These are phyloP conservation scores for Anastatica hierochuntica DNA, from an alignment of 345 rosid genomes.

Conservation along the genomic window DNA sequence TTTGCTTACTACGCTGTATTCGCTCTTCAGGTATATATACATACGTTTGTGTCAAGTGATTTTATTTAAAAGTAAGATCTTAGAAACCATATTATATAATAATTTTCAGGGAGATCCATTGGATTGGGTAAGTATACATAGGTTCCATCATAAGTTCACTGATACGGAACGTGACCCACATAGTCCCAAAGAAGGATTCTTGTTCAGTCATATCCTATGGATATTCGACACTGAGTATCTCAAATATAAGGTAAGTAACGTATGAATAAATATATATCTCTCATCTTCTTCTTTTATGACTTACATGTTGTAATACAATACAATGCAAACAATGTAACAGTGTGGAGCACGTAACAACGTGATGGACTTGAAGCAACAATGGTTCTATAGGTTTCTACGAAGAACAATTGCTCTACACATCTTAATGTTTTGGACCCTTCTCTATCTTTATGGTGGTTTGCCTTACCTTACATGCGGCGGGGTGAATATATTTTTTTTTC, in stretches of 20 bases:
- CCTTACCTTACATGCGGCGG: slow-evolving; percentile 83
- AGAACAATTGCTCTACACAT: slow-evolving; percentile 54
- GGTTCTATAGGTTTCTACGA: slow-evolving; percentile 56
- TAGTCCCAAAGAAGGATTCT: slow-evolving; percentile 79
- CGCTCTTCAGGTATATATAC: slow-evolving; percentile 57
- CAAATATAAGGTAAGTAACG: slow-evolving; percentile 35
- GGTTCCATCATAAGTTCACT: slow-evolving; percentile 73
- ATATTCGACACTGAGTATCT: slow-evolving; percentile 46
- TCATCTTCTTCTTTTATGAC: background rate
- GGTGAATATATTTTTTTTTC: slow-evolving; percentile 23
- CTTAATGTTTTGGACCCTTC: slow-evolving; percentile 36
- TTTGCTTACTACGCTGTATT: slow-evolving; percentile 65
- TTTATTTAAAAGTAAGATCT: too few relatives aligned
- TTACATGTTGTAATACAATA: background rate
- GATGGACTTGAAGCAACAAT: slow-evolving; percentile 70
- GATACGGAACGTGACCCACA: slow-evolving; percentile 85
- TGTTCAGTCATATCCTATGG: slow-evolving; percentile 80
- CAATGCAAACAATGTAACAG: slow-evolving; percentile 17
- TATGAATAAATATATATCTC: background rate
- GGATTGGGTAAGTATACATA: slow-evolving; percentile 88
- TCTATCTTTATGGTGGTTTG: slow-evolving; percentile 56
- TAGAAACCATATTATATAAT: too few relatives aligned
- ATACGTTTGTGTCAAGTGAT: too few relatives aligned
- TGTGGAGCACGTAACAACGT: slow-evolving; percentile 50
- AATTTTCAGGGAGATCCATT: slow-evolving; percentile 41